Conservation (phyloP, 257 asterid species). For the Forsythia suspensa region DNA sequence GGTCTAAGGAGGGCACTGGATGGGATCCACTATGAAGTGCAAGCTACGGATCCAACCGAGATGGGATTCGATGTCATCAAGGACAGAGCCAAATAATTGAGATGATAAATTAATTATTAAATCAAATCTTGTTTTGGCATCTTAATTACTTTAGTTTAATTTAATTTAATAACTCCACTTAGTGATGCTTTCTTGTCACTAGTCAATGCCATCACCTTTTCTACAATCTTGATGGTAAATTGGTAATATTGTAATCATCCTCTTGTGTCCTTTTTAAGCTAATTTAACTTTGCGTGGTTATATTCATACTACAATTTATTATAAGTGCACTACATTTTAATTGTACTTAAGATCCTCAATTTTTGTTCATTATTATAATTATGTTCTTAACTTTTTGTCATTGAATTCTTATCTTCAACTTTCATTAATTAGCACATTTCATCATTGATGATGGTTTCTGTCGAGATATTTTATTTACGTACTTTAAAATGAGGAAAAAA, state of each 20-base stretch:
- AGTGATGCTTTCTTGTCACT: slow-evolving; percentile 25
- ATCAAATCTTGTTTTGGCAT: slow-evolving; percentile 25
- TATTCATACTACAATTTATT: too few relatives aligned
- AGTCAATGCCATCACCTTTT: slow-evolving; percentile 26
- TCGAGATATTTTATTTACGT: too few relatives aligned
- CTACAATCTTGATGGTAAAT: slow-evolving; percentile 22
- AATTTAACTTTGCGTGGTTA: neutral
- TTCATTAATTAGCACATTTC: too few relatives aligned
- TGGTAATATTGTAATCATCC: slow-evolving; percentile 16
- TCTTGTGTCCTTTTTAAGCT: slow-evolving; percentile 16
- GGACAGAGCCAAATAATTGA: slow-evolving; percentile 52
- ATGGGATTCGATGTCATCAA: slow-evolving; percentile 83
- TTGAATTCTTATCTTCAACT: too few relatives aligned
- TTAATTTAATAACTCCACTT: slow-evolving; percentile 42
- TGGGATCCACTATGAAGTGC: slow-evolving; percentile 84
- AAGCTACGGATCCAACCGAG: slow-evolving; percentile 91
- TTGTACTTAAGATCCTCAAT: too few relatives aligned
- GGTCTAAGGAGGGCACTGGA: slow-evolving; percentile 79
- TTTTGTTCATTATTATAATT: too few relatives aligned
- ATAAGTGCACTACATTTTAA: too few relatives aligned
- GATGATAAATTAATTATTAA: neutral
- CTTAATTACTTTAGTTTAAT: slow-evolving; percentile 19
- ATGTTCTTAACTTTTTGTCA: too few relatives aligned
- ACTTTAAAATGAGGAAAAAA: too few relatives aligned
- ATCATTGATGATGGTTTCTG: too few relatives aligned